Evolutionary conservation across 106 monocot species (phyloP).

Genomic region (Dactylorhiza incarnata): DNA sequence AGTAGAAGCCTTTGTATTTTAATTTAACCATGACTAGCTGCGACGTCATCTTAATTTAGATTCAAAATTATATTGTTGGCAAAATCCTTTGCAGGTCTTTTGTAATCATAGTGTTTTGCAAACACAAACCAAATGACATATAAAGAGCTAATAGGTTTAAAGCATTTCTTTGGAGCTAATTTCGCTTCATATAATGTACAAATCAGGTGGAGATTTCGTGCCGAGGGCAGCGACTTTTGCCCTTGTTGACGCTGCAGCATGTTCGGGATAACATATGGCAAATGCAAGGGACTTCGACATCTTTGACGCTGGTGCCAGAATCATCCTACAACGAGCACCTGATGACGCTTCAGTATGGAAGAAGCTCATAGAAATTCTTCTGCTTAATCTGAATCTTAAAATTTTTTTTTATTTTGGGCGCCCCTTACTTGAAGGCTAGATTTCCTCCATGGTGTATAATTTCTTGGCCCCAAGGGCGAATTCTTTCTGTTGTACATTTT

Average conservation of each 20-base stretch:
- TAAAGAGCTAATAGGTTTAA: not conserved
- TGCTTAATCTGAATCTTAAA: not conserved
- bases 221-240: slow-evolving; percentile 56
- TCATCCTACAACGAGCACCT: slow-evolving; percentile 24
- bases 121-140: not conserved
- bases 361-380: slow-evolving; percentile 26
- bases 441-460: slow-evolving; percentile 27
- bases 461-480: not conserved
- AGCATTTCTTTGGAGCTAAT: not conserved
- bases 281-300: slow-evolving; percentile 16
- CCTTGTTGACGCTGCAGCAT: slow-evolving; percentile 47
- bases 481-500: not conserved
- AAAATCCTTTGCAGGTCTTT: too few species aligned
- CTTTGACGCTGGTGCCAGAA: slow-evolving; percentile 7
- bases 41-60: too few species aligned
- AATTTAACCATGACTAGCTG: too few species aligned
- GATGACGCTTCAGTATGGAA: slow-evolving; percentile 56
- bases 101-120: too few species aligned
- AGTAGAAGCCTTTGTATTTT: too few species aligned
- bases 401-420: not conserved
- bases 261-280: slow-evolving; percentile 74
- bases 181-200: not conserved
- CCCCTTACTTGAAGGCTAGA: not conserved
- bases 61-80: too few species aligned
- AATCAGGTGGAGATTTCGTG: slow-evolving; percentile 58